Evolutionary conservation across 371 early-diverging fungal genomes (phyloP).

Genomic region (Thermomucor indicae-seudaticae): DNA sequence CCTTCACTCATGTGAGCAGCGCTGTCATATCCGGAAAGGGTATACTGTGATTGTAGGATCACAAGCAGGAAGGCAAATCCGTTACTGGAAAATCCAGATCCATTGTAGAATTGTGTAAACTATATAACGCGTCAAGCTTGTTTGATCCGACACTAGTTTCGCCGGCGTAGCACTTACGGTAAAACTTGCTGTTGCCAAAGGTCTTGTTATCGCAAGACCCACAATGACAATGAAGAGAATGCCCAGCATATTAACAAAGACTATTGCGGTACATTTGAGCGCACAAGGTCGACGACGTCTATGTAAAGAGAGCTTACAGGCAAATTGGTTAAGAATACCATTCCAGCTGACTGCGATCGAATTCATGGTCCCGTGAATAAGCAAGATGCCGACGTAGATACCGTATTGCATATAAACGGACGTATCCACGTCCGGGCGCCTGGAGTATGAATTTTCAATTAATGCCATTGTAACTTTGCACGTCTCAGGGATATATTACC

Average conservation of each 20-base stretch:
- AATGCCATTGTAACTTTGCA: constrained; percentile 9
- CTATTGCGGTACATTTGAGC: constrained; percentile 4
- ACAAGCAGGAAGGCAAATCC: constrained; percentile 54
- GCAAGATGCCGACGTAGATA: constrained; percentile 41
- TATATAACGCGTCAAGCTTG: constrained; percentile 5
- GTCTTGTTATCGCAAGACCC: constrained; percentile 43
- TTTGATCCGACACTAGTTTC: constrained; percentile 4
- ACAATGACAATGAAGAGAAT: constrained; percentile 49
- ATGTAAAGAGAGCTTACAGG: constrained; percentile 26
- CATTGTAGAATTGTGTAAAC: constrained; percentile 47
- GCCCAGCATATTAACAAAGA: constrained; percentile 46
- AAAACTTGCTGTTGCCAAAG: constrained; percentile 30
- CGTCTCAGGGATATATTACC: constrained; percentile 15
- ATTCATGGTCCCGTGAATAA: constrained; percentile 49
- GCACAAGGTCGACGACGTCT: not conserved
- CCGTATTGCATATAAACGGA: constrained; percentile 47
- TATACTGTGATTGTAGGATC: constrained; percentile 59
- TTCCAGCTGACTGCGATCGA: constrained; percentile 50
- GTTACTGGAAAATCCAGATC: constrained; percentile 45
- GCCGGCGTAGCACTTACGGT: constrained; percentile 14
- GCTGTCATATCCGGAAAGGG: constrained; percentile 67
- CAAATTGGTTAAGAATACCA: constrained; percentile 46
- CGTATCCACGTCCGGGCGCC: constrained; percentile 25
- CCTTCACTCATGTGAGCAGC: constrained; percentile 72
- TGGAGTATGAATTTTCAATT: constrained; percentile 4